Percentiles rank a stretch among this genome's conserved stretches.
These are phyloP conservation scores for Lepidopterella palustris DNA, from an alignment of 495 filamentous ascomycete genomes.

Conservation along the genomic window DNA sequence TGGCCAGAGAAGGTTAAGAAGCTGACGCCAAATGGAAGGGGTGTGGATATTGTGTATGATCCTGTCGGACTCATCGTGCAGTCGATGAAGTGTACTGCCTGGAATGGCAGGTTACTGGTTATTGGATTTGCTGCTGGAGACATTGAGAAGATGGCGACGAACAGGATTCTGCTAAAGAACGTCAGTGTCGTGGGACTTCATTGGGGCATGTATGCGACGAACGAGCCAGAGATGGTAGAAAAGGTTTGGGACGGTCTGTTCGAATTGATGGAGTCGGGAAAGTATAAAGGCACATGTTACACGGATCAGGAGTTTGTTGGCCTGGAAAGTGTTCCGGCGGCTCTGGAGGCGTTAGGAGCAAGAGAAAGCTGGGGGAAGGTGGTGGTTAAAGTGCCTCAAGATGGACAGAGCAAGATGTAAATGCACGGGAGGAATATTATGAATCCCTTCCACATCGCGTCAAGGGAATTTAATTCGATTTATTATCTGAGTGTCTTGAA, in stretches of 20 bases:
- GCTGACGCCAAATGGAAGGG: slow-evolving; percentile 61
- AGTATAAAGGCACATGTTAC: slow-evolving; percentile 76
- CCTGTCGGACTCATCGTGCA: slow-evolving; percentile 80
- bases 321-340: slow-evolving; percentile 69
- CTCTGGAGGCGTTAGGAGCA: slow-evolving; percentile 67
- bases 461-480: too few species aligned
- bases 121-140: slow-evolving; percentile 84
- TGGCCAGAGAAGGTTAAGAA: slow-evolving; percentile 78
- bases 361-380: slow-evolving; percentile 95
- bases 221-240: slow-evolving; percentile 64
- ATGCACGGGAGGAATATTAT: neutral
- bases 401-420: slow-evolving; percentile 27
- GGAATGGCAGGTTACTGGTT: slow-evolving; percentile 82
- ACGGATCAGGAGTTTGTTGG: slow-evolving; percentile 76
- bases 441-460: too few species aligned
- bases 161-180: slow-evolving; percentile 90
- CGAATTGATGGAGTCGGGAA: slow-evolving; percentile 65
- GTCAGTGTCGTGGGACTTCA: slow-evolving; percentile 83
- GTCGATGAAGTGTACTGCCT: slow-evolving; percentile 79
- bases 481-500: too few species aligned
- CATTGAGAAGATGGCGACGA: slow-evolving; percentile 89
- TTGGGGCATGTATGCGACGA: slow-evolving; percentile 77
- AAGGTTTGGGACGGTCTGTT: slow-evolving; percentile 78
- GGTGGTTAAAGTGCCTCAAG: slow-evolving; percentile 76
- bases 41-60: slow-evolving; percentile 87